These are phyloP conservation scores for Nicotiana noctiflora DNA, from an alignment of 257 asterid species.

Conservation along the genomic window DNA sequence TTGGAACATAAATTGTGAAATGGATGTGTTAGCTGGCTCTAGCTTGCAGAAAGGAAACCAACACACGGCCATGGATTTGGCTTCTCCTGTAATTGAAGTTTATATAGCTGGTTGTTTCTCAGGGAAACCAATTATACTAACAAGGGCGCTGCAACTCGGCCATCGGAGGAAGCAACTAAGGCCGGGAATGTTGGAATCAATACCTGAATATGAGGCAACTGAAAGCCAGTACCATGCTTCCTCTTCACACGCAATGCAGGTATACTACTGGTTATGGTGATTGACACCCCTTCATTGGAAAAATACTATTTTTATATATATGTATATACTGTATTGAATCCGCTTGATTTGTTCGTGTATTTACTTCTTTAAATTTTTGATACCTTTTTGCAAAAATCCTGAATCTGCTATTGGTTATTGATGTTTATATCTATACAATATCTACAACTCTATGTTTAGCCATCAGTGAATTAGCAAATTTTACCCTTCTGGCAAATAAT, in stretches of 20 bases:
- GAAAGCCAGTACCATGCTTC: slow-evolving; percentile 23
- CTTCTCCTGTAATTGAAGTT: slow-evolving; percentile 50
- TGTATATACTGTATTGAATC: too few relatives aligned
- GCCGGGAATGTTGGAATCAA: slow-evolving; percentile 53
- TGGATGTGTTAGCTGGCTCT: slow-evolving; percentile 20
- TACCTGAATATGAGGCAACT: slow-evolving; percentile 52
- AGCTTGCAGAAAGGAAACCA: slow-evolving; percentile 33
- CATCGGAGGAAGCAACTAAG: slow-evolving; percentile 46
- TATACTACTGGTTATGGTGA: slow-evolving; percentile 1
- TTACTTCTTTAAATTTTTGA: too few relatives aligned
- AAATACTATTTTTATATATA: too few relatives aligned
- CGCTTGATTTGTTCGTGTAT: too few relatives aligned
- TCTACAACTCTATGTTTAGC: neutral
- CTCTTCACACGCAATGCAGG: slow-evolving; percentile 36
- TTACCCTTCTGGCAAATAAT: neutral
- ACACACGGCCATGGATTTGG: slow-evolving; percentile 16
- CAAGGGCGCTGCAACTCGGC: slow-evolving; percentile 44
- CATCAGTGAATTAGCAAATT: neutral
- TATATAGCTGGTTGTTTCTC: slow-evolving; percentile 61
- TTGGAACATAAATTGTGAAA: slow-evolving; percentile 54
- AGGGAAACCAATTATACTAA: slow-evolving; percentile 54
- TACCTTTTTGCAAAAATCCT: fast-evolving
- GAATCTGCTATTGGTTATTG: too few relatives aligned
- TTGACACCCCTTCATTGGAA: neutral
- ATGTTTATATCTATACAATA: neutral